Base-by-base conservation (phyloP, 805 yeast species). In the Ogataea sp. region DNA sequence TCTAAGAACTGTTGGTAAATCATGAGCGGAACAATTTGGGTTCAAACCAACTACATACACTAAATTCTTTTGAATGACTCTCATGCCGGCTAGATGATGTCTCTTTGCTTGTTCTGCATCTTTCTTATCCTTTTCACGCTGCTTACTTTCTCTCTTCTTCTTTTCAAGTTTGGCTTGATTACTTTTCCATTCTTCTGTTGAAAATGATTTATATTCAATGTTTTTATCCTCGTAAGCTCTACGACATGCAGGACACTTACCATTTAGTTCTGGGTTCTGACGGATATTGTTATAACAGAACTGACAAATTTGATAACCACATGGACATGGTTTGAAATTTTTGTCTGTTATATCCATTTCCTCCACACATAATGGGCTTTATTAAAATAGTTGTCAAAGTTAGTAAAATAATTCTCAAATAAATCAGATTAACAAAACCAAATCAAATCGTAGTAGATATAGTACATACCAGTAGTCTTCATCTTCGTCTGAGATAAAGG, bases 241-340 rank as follows among this genome's bases (percentile, higher is more conserved):
- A 56, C 99, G 83, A 62, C 99, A 93, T 2, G 95, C 97, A 2
- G 99, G 99, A 65, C 99, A 93, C 49, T 87, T 77, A 3, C 97
- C 97, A 58, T 89, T 89, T 46, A 90, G 67, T 58, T 93, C 96
- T 2, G 97, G 97, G 51, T 90, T 90, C 48, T 87, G 93, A 47
- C 96, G 75, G 53, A 93, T 93, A 59, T 89, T 90, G 65, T 93
- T 93, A 70, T 90, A 93, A 62, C 99, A 93, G 58, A 93, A 93
- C 70, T 90, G 97, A 61, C 99, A 93, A 42, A 93, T 85, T 60
- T 94, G 97, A 56, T 93, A 93, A 16, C 99, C 99, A 67, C 99
- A 93, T 1, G 97, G 97, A 68, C 99, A 93, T n/a, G 99, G 99
- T 61, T 83, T 87, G 71, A 93, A 93, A 65, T 88, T 86, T 56